A percentile compares a stretch with the other conserved stretches of the same genome.
Conservation (phyloP, 495 filamentous ascomycete genomes). For the Aspergillus nidulans region DNA sequence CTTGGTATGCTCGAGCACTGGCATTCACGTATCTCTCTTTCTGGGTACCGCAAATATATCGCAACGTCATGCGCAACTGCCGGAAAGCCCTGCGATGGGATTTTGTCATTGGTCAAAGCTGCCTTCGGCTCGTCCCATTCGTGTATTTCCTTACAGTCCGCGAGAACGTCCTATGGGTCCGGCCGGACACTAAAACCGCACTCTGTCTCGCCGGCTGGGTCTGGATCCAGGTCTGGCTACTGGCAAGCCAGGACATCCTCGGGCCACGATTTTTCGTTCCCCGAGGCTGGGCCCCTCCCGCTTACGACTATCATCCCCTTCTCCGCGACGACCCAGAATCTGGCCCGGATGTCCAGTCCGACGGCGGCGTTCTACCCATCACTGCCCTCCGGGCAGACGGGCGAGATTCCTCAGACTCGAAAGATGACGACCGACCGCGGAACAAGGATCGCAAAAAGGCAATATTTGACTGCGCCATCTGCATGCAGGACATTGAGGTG, state of each 20-base stretch:
- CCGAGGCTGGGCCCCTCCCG: conserved; percentile 67
- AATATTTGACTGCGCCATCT: conserved; percentile 89
- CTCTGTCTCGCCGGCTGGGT: conserved; percentile 69
- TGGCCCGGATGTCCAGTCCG: conserved; percentile 66
- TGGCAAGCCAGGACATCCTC: conserved; percentile 77
- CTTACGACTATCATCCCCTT: conserved; percentile 93
- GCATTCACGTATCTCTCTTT: conserved; percentile 76
- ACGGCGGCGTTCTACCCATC: conserved; percentile 64
- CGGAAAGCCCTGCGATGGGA: conserved; percentile 83
- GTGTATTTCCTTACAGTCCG: conserved; percentile 71
- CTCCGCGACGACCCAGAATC: conserved; percentile 57
- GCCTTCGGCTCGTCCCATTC: conserved; percentile 71
- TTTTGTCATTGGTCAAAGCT: conserved; percentile 79
- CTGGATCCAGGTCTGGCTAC: conserved; percentile 81
- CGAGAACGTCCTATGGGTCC: conserved; percentile 77
- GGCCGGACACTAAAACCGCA: conserved; percentile 60
- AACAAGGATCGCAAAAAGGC: conserved; percentile 50
- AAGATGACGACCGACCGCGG: conserved; percentile 35
- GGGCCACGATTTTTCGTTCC: conserved; percentile 77
- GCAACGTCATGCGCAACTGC: conserved; percentile 87
- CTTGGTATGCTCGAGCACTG: conserved; percentile 64
- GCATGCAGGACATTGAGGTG: conserved; percentile 84
- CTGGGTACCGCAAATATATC: conserved; percentile 86
- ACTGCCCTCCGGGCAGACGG: conserved; percentile 51
- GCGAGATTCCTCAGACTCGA: conserved; percentile 32